Evolutionary conservation across 345 rosid species (phyloP).

Genomic region (Anastatica hierochuntica): DNA sequence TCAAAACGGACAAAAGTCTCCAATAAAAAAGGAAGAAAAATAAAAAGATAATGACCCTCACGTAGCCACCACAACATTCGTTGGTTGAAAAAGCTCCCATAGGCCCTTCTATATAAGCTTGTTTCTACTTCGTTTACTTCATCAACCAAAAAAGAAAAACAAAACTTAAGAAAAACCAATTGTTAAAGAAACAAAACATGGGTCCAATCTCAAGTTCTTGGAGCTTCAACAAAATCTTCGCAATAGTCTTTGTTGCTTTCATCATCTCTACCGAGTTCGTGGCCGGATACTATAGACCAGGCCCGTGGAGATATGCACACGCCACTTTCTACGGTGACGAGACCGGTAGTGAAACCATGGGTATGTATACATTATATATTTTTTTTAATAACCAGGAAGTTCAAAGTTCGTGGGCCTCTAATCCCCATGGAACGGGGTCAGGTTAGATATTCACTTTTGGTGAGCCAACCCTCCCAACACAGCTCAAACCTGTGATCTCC

Average conservation of each 20-base stretch:
- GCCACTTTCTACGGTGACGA: conserved; percentile 73
- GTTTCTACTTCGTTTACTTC: conserved; percentile 10
- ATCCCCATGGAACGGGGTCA: too few species aligned
- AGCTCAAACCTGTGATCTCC: too few species aligned
- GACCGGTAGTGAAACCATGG: conserved; percentile 53
- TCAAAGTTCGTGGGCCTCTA: too few species aligned
- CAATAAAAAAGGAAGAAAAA: background rate
- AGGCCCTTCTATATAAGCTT: conserved; percentile 19
- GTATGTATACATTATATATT: conserved; percentile 18
- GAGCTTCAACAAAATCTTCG: conserved; percentile 30
- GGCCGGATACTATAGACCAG: conserved; percentile 32
- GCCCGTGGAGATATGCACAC: conserved; percentile 48
- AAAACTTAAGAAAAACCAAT: too few species aligned
- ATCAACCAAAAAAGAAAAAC: background rate
- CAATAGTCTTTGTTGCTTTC: conserved; percentile 13
- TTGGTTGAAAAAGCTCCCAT: background rate
- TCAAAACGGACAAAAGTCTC: conserved; percentile 22
- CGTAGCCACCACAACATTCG: conserved; percentile 22
- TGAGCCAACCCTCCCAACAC: too few species aligned
- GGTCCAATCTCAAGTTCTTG: conserved; percentile 24
- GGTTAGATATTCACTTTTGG: too few species aligned
- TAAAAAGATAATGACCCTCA: conserved; percentile 13
- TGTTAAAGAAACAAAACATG: conserved; percentile 10
- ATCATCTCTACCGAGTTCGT: conserved; percentile 16
- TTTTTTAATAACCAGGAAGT: too few species aligned